Conservation (phyloP, 805 yeast genomes). For the Ogataea dorogensis region DNA sequence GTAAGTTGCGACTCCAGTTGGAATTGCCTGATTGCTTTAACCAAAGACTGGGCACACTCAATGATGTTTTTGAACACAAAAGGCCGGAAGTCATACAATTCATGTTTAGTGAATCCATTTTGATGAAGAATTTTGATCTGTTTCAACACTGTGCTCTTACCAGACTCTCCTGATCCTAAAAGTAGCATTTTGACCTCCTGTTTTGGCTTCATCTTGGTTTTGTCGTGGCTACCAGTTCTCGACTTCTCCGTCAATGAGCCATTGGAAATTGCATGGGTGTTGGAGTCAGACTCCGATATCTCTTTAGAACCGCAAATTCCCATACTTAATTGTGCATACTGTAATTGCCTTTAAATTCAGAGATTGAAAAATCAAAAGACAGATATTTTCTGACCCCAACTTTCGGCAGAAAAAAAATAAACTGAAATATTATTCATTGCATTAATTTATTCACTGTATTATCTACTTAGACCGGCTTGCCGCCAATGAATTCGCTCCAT, state of each 20-base stretch:
- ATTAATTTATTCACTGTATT: constrained; percentile 7
- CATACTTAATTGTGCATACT: constrained; percentile 18
- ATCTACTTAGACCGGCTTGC: constrained; percentile 65
- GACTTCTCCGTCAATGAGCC: neutral
- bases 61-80: constrained; percentile 75
- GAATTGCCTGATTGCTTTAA: constrained; percentile 61
- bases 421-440: neutral
- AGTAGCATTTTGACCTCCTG: constrained; percentile 71
- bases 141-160: constrained; percentile 76
- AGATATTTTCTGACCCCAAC: neutral
- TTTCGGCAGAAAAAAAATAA: neutral
- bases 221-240: neutral
- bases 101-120: constrained; percentile 68
- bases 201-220: constrained; percentile 21
- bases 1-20: constrained; percentile 37
- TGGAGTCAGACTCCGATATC: constrained; percentile 3
- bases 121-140: constrained; percentile 80
- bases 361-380: neutral
- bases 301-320: constrained; percentile 32
- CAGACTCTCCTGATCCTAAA: constrained; percentile 86
- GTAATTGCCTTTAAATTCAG: neutral
- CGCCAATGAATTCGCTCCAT: constrained; percentile 97
- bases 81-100: constrained; percentile 69
- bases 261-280: constrained; percentile 1
- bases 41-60: constrained; percentile 71